These are phyloP conservation scores for Rehmannia glutinosa DNA, from an alignment of 257 asterid species.

Conservation along the genomic window DNA sequence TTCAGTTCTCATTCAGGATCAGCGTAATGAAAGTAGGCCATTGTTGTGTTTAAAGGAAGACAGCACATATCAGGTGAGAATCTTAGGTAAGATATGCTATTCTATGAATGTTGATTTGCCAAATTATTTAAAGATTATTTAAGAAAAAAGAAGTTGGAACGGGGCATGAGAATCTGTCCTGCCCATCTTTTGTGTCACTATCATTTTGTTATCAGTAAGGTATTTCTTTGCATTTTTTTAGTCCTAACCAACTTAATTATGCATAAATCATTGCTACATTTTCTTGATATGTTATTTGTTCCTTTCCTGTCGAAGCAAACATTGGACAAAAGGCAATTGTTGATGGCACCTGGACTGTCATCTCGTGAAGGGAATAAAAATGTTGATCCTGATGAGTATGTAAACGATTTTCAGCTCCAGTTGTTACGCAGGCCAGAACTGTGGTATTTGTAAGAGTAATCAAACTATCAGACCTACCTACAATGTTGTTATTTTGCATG, in stretches of 20 bases:
- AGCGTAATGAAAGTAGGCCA: slow-evolving; percentile 38
- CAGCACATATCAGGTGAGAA: slow-evolving; percentile 41
- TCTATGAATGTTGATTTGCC: neutral
- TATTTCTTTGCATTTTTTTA: too few species aligned
- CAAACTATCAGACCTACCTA: slow-evolving; percentile 25
- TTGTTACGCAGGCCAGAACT: slow-evolving; percentile 50
- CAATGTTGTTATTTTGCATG: neutral
- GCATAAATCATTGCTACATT: neutral
- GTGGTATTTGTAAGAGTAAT: slow-evolving; percentile 79
- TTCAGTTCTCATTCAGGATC: slow-evolving; percentile 53
- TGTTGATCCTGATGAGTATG: slow-evolving; percentile 33
- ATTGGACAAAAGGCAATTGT: slow-evolving; percentile 38
- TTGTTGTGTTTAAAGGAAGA: slow-evolving; percentile 43
- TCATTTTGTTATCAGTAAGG: too few species aligned
- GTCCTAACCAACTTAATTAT: neutral
- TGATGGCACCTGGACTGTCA: slow-evolving; percentile 29
- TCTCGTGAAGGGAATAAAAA: slow-evolving; percentile 27
- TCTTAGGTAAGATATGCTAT: neutral
- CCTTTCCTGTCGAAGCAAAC: slow-evolving; percentile 39
- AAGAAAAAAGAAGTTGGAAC: neutral
- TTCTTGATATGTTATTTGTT: slow-evolving; percentile 18
- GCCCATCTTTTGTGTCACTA: too few species aligned
- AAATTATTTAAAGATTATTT: neutral
- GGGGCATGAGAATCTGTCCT: neutral
- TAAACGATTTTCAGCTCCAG: slow-evolving; percentile 35